phyloP scores from a whole-genome alignment of 1,284 basidiomycete genomes.

The Melampsora americana region DNA sequence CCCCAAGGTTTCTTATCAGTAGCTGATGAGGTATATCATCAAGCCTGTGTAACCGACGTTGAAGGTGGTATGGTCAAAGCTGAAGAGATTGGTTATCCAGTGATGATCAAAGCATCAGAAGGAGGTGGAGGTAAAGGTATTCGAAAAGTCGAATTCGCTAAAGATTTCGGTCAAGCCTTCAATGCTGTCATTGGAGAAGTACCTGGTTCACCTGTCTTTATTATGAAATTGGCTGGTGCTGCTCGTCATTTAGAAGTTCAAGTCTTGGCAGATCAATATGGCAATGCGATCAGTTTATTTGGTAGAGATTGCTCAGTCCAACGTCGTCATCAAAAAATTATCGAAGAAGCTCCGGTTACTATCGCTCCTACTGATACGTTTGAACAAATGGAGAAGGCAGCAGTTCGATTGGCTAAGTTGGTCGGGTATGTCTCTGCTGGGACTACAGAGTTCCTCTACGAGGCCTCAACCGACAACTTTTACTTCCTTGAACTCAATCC shows the following conservation, averaged over 20 bases:
- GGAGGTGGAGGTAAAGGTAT: conserved; percentile 99
- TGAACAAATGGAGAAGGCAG: conserved; percentile 96
- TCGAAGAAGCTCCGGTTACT: conserved; percentile 98
- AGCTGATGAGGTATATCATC: conserved; percentile 80
- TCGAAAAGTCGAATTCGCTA: conserved; percentile 77
- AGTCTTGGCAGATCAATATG: conserved; percentile 97
- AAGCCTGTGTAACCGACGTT: conserved; percentile 84
- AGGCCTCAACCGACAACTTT: conserved; percentile 85
- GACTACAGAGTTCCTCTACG: conserved; percentile 85
- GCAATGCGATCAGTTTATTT: conserved; percentile 97
- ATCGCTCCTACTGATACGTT: conserved; percentile 88
- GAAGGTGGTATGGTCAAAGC: conserved; percentile 82
- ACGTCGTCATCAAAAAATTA: conserved; percentile 99
- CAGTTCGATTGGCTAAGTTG: conserved; percentile 92
- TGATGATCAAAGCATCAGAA: conserved; percentile 99
- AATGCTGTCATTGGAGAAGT: conserved; percentile 94
- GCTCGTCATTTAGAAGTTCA: conserved; percentile 98
- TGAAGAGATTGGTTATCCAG: conserved; percentile 87
- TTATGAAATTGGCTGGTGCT: conserved; percentile 98
- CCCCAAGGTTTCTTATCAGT: conserved; percentile 89
- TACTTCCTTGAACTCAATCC: conserved; percentile 99
- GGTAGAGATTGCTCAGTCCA: conserved; percentile 99
- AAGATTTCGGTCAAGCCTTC: conserved; percentile 88
- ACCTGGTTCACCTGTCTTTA: conserved; percentile 97
- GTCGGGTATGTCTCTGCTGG: conserved; percentile 99